These are phyloP conservation scores for Neonectria neomacrospora DNA, from an alignment of 2,329 filamentous ascomycete genomes.

Conservation along the genomic window DNA sequence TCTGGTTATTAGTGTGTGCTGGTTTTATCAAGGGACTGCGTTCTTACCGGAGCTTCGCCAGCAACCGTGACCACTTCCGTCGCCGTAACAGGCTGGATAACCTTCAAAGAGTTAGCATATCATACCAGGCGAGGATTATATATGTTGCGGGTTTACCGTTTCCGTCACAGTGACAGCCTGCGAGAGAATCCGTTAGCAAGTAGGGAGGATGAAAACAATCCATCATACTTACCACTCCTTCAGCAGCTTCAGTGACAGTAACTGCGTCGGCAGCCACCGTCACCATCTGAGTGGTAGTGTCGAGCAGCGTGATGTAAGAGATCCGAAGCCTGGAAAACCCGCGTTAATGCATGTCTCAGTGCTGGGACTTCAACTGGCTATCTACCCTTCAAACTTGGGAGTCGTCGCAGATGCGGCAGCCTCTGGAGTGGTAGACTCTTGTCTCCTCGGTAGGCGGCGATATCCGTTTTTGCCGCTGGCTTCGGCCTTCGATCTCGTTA, in stretches of 20 bases:
- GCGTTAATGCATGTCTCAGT: slow-evolving; percentile 8
- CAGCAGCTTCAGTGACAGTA: slow-evolving; percentile 34
- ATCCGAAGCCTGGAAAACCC: slow-evolving; percentile 32
- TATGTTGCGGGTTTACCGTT: slow-evolving; percentile 4
- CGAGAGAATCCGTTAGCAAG: slow-evolving; percentile 9
- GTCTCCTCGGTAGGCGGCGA: slow-evolving; percentile 31
- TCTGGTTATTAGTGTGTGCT: slow-evolving; percentile 9
- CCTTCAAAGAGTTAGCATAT: slow-evolving; percentile 10
- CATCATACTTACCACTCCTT: slow-evolving; percentile 29
- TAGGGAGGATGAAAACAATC: no score
- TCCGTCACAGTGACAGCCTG: slow-evolving; percentile 35
- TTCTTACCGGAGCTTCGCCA: slow-evolving; percentile 28
- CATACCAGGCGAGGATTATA: background rate
- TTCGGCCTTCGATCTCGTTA: slow-evolving; percentile 32
- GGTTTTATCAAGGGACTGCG: background rate
- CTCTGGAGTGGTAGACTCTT: slow-evolving; percentile 21
- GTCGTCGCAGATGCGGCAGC: slow-evolving; percentile 9
- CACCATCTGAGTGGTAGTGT: slow-evolving; percentile 37
- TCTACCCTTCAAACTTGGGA: slow-evolving; percentile 42
- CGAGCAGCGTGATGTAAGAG: slow-evolving; percentile 37
- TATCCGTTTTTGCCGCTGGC: slow-evolving; percentile 27
- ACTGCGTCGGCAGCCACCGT: slow-evolving; percentile 33
- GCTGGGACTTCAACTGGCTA: background rate
- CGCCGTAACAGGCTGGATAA: slow-evolving; percentile 23
- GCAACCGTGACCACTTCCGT: slow-evolving; percentile 29